Conservation (phyloP, 2,329 filamentous ascomycete genomes). For the Monosporascus cannonballus region DNA sequence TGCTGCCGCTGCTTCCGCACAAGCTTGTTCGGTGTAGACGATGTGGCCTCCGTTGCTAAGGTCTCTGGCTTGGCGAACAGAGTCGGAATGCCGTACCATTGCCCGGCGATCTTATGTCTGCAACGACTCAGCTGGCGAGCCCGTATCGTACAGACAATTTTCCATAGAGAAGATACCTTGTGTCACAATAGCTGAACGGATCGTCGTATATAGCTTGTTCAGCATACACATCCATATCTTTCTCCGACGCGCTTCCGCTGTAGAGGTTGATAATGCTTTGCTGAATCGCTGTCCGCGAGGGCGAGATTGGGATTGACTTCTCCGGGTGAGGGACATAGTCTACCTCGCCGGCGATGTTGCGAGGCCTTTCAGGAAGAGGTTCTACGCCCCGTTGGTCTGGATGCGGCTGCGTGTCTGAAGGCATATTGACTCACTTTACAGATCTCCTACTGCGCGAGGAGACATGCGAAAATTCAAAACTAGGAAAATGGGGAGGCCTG, state of each 20-base stretch:
- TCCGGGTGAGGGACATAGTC: slow-evolving; percentile 36
- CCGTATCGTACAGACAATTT: too few relatives aligned
- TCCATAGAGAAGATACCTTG: slow-evolving; percentile 25
- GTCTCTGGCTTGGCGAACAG: slow-evolving; percentile 33
- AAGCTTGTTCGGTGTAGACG: slow-evolving; percentile 30
- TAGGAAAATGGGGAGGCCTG: too few relatives aligned
- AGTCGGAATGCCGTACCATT: slow-evolving; percentile 43
- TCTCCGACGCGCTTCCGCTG: slow-evolving; percentile 37
- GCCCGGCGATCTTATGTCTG: slow-evolving; percentile 38
- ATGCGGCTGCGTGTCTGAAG: slow-evolving; percentile 8
- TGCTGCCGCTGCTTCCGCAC: slow-evolving; percentile 43
- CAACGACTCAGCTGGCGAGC: not conserved
- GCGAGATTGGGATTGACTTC: slow-evolving; percentile 23
- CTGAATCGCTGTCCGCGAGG: slow-evolving; percentile 33
- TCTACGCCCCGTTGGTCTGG: slow-evolving; percentile 8
- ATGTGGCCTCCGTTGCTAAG: slow-evolving; percentile 34
- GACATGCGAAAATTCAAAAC: too few relatives aligned
- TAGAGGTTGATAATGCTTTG: slow-evolving; percentile 37
- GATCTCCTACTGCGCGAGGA: too few relatives aligned
- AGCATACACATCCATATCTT: slow-evolving; percentile 43
- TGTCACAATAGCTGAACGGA: slow-evolving; percentile 43
- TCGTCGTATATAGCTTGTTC: slow-evolving; percentile 40
- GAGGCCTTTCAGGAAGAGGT: slow-evolving; percentile 8
- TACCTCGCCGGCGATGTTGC: slow-evolving; percentile 17
- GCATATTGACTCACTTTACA: slow-evolving; percentile 1